Evolutionary conservation across 2,329 filamentous ascomycete genomes (phyloP).

Genomic region (Fusarium buxicola): DNA sequence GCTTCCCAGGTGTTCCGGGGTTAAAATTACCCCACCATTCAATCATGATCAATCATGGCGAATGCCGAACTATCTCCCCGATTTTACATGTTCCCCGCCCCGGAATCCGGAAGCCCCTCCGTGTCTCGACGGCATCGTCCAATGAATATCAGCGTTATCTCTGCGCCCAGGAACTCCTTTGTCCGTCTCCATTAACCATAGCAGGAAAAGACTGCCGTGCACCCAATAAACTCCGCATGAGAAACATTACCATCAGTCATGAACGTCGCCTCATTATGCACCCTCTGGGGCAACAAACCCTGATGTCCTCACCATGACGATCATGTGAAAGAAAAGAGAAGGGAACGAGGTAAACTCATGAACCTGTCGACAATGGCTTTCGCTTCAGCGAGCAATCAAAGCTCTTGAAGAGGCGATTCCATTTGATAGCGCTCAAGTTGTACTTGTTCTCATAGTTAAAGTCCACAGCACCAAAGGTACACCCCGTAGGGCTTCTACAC

Average conservation of each 20-base stretch:
- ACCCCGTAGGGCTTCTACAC: slow-evolving; percentile 64
- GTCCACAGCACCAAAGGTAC: slow-evolving; percentile 62
- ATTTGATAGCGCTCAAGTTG: slow-evolving; percentile 58
- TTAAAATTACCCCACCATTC: slow-evolving; percentile 36
- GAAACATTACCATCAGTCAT: slow-evolving; percentile 5
- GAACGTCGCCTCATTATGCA: background rate
- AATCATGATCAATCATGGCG: slow-evolving; percentile 24
- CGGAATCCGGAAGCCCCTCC: slow-evolving; percentile 30
- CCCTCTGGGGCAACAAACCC: background rate
- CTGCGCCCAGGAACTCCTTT: slow-evolving; percentile 5
- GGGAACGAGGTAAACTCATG: background rate
- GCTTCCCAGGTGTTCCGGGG: slow-evolving; percentile 31
- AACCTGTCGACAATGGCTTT: background rate
- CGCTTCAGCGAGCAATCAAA: slow-evolving; percentile 49
- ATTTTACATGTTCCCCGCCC: slow-evolving; percentile 20
- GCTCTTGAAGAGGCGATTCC: slow-evolving; percentile 55
- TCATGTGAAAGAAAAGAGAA: slow-evolving; percentile 1
- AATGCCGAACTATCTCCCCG: slow-evolving; percentile 43
- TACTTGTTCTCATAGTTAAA: slow-evolving; percentile 60
- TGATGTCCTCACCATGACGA: slow-evolving; percentile 59
- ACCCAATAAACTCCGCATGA: background rate
- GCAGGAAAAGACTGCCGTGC: slow-evolving; percentile 3
- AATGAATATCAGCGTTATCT: background rate
- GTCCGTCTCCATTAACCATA: slow-evolving; percentile 2
- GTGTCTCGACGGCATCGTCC: slow-evolving; percentile 13